Conservation (phyloP, 257 asterid genomes). For the Solanum arcanum region DNA sequence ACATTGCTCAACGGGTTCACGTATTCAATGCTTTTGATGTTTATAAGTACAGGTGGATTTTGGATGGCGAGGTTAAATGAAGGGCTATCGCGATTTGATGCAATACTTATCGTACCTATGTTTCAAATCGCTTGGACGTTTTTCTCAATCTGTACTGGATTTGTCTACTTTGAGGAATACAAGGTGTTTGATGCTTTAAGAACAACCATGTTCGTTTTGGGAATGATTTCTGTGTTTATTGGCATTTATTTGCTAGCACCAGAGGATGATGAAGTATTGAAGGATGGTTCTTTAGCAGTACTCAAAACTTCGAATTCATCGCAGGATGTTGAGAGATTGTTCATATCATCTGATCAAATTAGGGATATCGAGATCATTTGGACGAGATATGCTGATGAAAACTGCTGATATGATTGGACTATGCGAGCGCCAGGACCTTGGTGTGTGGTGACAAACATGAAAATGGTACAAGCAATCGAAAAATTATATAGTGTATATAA, state of each 20-base stretch:
- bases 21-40: conserved; percentile 69
- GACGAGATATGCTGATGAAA: conserved; percentile 32
- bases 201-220: conserved; percentile 83
- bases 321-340: conserved; percentile 49
- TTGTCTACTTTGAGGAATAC: conserved; percentile 87
- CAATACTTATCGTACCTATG: conserved; percentile 96
- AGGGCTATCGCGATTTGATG: conserved; percentile 85
- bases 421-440: not conserved
- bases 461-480: not conserved
- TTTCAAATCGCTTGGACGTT: conserved; percentile 96
- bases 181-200: conserved; percentile 85
- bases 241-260: conserved; percentile 95
- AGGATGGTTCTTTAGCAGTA: conserved; percentile 37
- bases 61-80: conserved; percentile 97
- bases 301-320: conserved; percentile 31
- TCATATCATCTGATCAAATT: conserved; percentile 25
- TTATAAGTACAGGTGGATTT: conserved; percentile 92
- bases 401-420: conserved; percentile 21
- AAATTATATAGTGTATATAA: not conserved
- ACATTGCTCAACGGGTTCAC: conserved; percentile 76
- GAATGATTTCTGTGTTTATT: conserved; percentile 77
- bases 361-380: conserved; percentile 46
- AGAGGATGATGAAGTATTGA: conserved; percentile 51
- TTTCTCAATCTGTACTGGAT: conserved; percentile 97
- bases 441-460: not conserved